Evolutionary conservation across 2,329 filamentous ascomycete species (phyloP), one percentile per base, ranked within the genome.

Genomic region (Fonsecaea multimorphosa): DNA sequence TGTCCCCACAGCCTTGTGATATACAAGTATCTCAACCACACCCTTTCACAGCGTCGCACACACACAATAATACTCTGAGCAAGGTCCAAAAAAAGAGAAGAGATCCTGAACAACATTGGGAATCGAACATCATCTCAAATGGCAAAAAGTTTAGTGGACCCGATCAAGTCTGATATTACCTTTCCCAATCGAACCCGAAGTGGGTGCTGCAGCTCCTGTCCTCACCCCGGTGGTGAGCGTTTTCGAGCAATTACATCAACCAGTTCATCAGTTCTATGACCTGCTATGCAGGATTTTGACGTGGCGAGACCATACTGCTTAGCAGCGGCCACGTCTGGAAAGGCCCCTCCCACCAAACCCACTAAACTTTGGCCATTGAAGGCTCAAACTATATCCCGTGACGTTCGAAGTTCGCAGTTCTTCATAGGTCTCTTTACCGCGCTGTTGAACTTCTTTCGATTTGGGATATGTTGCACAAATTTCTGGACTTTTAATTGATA

Each of bases 261-360:
- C 22, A 12, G 9, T 24, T 22, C 11, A 24, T 11, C n/a, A 7
- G 44, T 49, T 49, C 44, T 49, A 49, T 49, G 44, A 49, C 44
- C 44, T 49, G 24, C 44, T 49, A 1, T 0, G 19, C 11, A 24
- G 24, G 44, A 4, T 49, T 49, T 49, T 49, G 19, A 24, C 19
- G 22, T 49, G 44, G 44, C 19, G 44, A 49, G 44, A 49, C 44
- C 44, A 11, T 49, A 22, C 22, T 22, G 19, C 44, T 49, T 8
- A 49, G 22, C 44, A 49, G 44, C 44, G 44, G 12, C 51, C n/a
- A 34, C 31, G 51, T 54, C 51, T 54, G 51, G 51, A 54, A 54
- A 54, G 51, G 51, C 51, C 51, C 51, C 51, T 54, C 51, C 51
- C 51, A 54, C 51, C 51, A 54, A 54, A 54, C 51, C 51, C 44